phyloP scores from a whole-genome alignment of 2,329 filamentous ascomycete genomes.

The Lachnellula cervina region DNA sequence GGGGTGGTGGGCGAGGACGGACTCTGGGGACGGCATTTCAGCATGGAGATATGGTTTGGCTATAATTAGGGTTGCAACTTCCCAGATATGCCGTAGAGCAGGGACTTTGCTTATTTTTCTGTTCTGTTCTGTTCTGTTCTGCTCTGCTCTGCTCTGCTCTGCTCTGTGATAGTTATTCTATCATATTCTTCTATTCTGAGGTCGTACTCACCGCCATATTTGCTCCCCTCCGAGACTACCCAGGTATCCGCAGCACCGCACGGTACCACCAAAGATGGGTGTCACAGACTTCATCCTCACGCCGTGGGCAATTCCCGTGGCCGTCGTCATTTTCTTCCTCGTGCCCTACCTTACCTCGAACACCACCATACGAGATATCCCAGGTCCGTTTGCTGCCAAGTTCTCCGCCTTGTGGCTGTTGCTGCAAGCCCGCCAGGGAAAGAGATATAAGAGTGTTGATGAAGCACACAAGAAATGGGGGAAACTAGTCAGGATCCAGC shows the following conservation, averaged over 20 bases:
- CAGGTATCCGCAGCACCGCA: not conserved
- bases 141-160: no score
- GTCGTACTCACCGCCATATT: no score
- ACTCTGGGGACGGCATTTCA: constrained; percentile 13
- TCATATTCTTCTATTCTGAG: no score
- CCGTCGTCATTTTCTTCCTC: constrained; percentile 38
- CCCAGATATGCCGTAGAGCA: no score
- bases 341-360: constrained; percentile 32
- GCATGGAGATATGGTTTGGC: not conserved
- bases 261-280: constrained; percentile 23
- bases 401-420: constrained; percentile 82
- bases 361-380: constrained; percentile 36
- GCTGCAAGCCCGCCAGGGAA: constrained; percentile 58
- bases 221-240: no score
- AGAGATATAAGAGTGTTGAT: constrained; percentile 59
- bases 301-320: constrained; percentile 42
- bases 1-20: constrained; percentile 7
- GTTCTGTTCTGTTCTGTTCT: not conserved
- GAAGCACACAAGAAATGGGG: constrained; percentile 66
- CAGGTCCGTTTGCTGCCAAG: constrained; percentile 48
- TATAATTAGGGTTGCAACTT: constrained; percentile 12
- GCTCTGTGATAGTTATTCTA: no score
- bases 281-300: constrained; percentile 38
- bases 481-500: constrained; percentile 76
- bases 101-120: no score